These are phyloP conservation scores for Podospora didyma DNA, from an alignment of 495 filamentous ascomycete genomes.

Conservation along the genomic window DNA sequence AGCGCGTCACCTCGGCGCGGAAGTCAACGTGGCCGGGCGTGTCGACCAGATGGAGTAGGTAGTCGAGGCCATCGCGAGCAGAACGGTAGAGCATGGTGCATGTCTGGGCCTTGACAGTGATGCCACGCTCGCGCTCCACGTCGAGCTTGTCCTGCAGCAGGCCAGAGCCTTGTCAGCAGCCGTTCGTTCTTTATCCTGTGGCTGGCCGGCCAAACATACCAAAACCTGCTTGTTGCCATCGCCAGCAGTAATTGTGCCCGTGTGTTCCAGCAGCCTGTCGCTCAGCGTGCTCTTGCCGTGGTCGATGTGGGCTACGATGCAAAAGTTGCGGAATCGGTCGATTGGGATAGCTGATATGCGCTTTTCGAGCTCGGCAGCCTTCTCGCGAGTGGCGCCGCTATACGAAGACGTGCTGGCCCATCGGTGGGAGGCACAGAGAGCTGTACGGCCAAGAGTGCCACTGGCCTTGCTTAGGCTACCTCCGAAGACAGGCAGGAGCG, in stretches of 20 bases:
- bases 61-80: constrained; percentile 65
- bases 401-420: background rate
- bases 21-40: constrained; percentile 98
- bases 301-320: constrained; percentile 98
- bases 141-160: constrained; percentile 75
- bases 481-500: no score
- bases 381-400: background rate
- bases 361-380: constrained; percentile 58
- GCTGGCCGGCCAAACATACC: constrained; percentile 8
- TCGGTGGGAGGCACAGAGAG: background rate
- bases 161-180: background rate
- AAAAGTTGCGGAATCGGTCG: constrained; percentile 91
- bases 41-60: constrained; percentile 91
- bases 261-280: constrained; percentile 89
- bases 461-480: background rate
- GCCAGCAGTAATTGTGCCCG: constrained; percentile 77
- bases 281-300: constrained; percentile 96
- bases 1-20: constrained; percentile 84
- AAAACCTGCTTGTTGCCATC: constrained; percentile 92
- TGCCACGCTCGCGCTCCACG: constrained; percentile 91
- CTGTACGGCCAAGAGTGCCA: background rate
- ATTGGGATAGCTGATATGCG: constrained; percentile 86
- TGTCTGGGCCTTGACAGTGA: constrained; percentile 98
- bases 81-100: constrained; percentile 95
- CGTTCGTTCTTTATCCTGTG: no score